Conservation (phyloP, 2,329 filamentous ascomycete species). For the Chaetoscypha palmicola region DNA sequence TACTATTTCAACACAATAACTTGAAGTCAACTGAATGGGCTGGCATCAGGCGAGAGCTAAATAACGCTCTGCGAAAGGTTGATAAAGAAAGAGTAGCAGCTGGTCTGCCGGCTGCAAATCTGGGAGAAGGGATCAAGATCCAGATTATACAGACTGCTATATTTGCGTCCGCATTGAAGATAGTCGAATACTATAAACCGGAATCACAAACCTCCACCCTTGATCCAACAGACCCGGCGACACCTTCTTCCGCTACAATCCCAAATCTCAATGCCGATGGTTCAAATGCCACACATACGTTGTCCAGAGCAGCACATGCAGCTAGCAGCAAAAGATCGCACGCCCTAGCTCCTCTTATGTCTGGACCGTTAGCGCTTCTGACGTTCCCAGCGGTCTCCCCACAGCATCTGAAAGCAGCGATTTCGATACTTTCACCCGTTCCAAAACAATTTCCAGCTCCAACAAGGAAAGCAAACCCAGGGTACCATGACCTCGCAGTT, state of each 20-base stretch:
- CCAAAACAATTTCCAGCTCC: conserved; percentile 71
- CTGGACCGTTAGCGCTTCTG: conserved; percentile 73
- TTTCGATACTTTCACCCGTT: conserved; percentile 70
- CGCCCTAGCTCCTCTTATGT: conserved; percentile 66
- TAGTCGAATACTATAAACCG: conserved; percentile 75
- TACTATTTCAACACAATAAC: conserved; percentile 71
- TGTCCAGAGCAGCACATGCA: conserved; percentile 40
- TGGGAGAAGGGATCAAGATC: conserved; percentile 61
- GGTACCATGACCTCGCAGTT: conserved; percentile 71
- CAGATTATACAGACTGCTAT: conserved; percentile 86
- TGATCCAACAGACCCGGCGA: conserved; percentile 18
- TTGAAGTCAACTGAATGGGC: conserved; percentile 62
- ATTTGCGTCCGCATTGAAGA: conserved; percentile 73
- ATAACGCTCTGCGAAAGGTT: conserved; percentile 51
- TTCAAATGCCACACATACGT: conserved; percentile 45
- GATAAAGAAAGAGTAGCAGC: conserved; percentile 46
- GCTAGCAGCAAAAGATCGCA: conserved; percentile 42
- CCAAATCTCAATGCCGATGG: conserved; percentile 16
- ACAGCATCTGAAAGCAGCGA: conserved; percentile 70
- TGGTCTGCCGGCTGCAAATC: conserved; percentile 37
- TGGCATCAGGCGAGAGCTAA: conserved; percentile 57
- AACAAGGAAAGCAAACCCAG: conserved; percentile 65
- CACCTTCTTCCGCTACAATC: conserved; percentile 18
- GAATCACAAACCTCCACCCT: conserved; percentile 32
- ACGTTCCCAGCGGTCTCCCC: conserved; percentile 79